Percentiles rank a stretch among this genome's conserved stretches.
These are phyloP conservation scores for Debaryomyces subglobosus DNA, from an alignment of 1,139 yeast genomes.

Conservation along the genomic window DNA sequence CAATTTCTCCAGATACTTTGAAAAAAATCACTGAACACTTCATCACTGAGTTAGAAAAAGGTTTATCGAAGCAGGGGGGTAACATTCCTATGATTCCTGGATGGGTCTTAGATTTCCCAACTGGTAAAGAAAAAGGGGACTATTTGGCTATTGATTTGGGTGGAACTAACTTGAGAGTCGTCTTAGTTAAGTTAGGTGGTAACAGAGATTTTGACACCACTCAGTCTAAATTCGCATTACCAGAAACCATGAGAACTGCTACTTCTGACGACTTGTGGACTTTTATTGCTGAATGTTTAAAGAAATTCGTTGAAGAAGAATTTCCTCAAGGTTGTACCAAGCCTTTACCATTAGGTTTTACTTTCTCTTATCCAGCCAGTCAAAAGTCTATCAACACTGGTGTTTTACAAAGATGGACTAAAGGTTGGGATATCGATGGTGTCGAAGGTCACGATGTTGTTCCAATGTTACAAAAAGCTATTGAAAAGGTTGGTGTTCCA, in stretches of 20 bases:
- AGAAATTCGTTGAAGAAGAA: constrained; percentile 60
- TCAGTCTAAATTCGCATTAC: constrained; percentile 81
- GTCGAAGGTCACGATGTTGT: constrained; percentile 96
- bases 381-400: constrained; percentile 86
- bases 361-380: constrained; percentile 91
- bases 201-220: constrained; percentile 76
- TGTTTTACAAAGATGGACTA: constrained; percentile 93
- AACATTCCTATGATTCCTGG: constrained; percentile 96
- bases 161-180: constrained; percentile 92
- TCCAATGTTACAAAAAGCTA: constrained; percentile 81
- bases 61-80: constrained; percentile 74
- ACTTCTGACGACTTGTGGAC: constrained; percentile 76
- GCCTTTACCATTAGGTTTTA: constrained; percentile 83
- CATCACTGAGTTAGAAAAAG: constrained; percentile 71
- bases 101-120: constrained; percentile 94
- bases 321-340: constrained; percentile 60
- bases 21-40: constrained; percentile 66
- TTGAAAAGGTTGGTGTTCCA: constrained; percentile 67
- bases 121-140: constrained; percentile 87
- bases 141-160: constrained; percentile 94
- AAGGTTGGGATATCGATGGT: constrained; percentile 91
- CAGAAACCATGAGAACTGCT: constrained; percentile 76
- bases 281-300: constrained; percentile 83
- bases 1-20: constrained; percentile 62
- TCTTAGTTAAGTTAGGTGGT: constrained; percentile 79